These are phyloP conservation scores for Metarhizium rileyi DNA, from an alignment of 2,329 filamentous ascomycete species.

Conservation along the genomic window DNA sequence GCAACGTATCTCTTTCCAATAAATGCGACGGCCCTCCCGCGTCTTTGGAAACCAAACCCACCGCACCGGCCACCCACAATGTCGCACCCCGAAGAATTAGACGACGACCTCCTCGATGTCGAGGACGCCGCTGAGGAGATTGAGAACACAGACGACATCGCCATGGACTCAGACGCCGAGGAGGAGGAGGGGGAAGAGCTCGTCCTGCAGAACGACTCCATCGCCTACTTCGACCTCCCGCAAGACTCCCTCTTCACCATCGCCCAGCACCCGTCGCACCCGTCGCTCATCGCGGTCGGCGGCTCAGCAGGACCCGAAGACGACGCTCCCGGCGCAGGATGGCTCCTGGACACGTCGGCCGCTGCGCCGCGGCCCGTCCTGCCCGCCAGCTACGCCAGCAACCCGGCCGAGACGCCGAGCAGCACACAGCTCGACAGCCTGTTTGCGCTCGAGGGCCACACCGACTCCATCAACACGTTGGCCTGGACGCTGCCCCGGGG, in stretches of 20 bases:
- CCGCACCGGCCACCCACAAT: slow-evolving; percentile 13
- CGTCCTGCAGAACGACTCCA: slow-evolving; percentile 79
- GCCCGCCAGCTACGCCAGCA: slow-evolving; percentile 64
- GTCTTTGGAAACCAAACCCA: slow-evolving; percentile 1
- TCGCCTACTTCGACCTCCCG: slow-evolving; percentile 84
- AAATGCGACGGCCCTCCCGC: background rate
- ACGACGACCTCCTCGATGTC: slow-evolving; percentile 59
- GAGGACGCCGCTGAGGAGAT: slow-evolving; percentile 75
- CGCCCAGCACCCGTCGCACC: slow-evolving; percentile 76
- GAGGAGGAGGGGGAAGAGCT: slow-evolving; percentile 70
- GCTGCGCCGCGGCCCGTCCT: slow-evolving; percentile 57
- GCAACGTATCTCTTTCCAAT: background rate
- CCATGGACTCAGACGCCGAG: slow-evolving; percentile 64
- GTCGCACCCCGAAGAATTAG: slow-evolving; percentile 17
- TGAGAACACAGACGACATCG: slow-evolving; percentile 49
- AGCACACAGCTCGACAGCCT: slow-evolving; percentile 54
- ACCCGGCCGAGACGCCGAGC: slow-evolving; percentile 42
- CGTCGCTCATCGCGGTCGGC: slow-evolving; percentile 75
- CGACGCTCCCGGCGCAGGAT: slow-evolving; percentile 65
- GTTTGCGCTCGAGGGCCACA: slow-evolving; percentile 77
- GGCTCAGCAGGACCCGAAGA: slow-evolving; percentile 55
- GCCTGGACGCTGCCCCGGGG: slow-evolving; percentile 76
- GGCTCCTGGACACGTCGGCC: slow-evolving; percentile 68
- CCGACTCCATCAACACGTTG: slow-evolving; percentile 81
- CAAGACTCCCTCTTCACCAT: slow-evolving; percentile 91